These are phyloP conservation scores for Thalia dealbata DNA, from an alignment of 176 grass and related monocot genomes.

Conservation along the genomic window DNA sequence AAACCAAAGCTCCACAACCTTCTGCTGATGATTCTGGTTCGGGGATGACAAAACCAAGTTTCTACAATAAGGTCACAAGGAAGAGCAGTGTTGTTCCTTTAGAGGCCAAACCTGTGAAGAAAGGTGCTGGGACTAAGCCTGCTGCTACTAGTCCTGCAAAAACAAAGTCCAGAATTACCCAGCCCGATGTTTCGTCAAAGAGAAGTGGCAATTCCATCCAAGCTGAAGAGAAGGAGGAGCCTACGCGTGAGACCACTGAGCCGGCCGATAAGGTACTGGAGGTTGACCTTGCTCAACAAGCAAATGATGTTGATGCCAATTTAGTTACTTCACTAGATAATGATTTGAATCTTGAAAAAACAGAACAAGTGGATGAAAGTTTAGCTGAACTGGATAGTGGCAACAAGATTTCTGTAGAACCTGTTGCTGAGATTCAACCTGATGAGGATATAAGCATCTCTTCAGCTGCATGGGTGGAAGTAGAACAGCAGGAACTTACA, in stretches of 20 bases:
- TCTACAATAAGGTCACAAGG: constrained; percentile 73
- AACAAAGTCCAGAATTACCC: constrained; percentile 49
- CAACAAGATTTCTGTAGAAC: constrained; percentile 33
- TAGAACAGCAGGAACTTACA: constrained; percentile 58
- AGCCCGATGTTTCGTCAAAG: constrained; percentile 48
- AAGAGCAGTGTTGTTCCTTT: constrained; percentile 94
- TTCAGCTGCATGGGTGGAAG: constrained; percentile 91
- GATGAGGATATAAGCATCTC: constrained; percentile 85
- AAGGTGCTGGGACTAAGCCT: constrained; percentile 36
- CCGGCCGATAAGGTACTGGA: constrained; percentile 62
- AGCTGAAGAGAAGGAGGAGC: constrained; percentile 54
- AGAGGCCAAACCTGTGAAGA: constrained; percentile 76
- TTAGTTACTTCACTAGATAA: constrained; percentile 70
- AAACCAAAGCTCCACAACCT: constrained; percentile 42
- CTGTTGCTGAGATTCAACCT: constrained; percentile 49
- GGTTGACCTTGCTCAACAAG: constrained; percentile 82
- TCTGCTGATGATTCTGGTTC: constrained; percentile 44
- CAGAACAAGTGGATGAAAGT: constrained; percentile 45
- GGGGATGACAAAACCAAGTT: constrained; percentile 32
- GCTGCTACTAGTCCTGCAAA: constrained; percentile 24
- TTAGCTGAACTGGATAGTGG: constrained; percentile 41
- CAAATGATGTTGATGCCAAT: constrained; percentile 84
- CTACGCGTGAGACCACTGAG: constrained; percentile 38
- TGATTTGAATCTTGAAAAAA: constrained; percentile 76
- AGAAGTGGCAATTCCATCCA: constrained; percentile 46